phyloP scores from a whole-genome alignment of 345 rosid genomes.

The Citropsis articulata region DNA sequence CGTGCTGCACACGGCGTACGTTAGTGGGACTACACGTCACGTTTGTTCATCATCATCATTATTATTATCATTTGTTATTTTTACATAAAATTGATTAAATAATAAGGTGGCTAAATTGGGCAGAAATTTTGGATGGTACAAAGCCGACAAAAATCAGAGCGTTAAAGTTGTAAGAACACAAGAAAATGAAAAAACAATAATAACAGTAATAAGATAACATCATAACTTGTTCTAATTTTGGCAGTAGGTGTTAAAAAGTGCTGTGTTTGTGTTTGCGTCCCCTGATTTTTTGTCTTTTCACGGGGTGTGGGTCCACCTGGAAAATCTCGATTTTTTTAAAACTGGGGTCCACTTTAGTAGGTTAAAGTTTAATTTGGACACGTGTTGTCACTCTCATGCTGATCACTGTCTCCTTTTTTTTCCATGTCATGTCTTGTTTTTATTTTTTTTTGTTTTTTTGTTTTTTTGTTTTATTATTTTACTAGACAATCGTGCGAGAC shows the following conservation, averaged over 20 bases:
- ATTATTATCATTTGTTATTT: neutral
- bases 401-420: neutral
- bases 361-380: neutral
- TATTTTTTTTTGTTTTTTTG: too few relatives aligned
- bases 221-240: neutral
- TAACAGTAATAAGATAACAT: neutral
- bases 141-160: slow-evolving; percentile 27
- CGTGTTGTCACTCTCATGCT: neutral
- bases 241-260: neutral
- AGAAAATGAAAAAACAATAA: neutral
- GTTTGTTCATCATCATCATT: neutral
- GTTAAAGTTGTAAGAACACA: slow-evolving; percentile 6
- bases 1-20: slow-evolving; percentile 22
- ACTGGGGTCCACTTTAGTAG: neutral
- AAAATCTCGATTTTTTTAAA: neutral
- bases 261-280: neutral
- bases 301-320: neutral
- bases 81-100: neutral
- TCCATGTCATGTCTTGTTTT: neutral
- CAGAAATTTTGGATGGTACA: slow-evolving; percentile 21
- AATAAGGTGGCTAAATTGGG: neutral
- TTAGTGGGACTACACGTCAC: slow-evolving; percentile 1
- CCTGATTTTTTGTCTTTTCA: neutral
- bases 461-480: too few relatives aligned
- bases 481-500: neutral